Evolutionary conservation across 1,284 basidiomycete genomes (phyloP), one percentile per base, ranked within the genome.

Genomic region (Tranzscheliella williamsii): DNA sequence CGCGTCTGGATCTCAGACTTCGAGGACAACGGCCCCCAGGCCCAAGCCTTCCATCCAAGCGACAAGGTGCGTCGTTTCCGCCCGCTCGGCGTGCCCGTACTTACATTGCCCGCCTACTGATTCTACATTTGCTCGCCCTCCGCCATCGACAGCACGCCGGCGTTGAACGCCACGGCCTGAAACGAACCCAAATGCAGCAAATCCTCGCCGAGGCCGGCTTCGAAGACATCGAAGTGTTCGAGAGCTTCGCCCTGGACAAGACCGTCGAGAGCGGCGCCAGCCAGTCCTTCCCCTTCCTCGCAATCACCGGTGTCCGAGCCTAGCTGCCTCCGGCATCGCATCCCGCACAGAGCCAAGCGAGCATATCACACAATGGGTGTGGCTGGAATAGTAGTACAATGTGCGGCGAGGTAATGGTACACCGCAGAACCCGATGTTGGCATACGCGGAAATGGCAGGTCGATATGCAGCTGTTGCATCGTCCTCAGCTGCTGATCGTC

Each of bases 121-220:
- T 27, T 15, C 8, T 15, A 27, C 26, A 8, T 27, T 27, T 27
- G 26, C 32, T 33, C 32, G 13, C 16, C 16, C 32, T 17, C 17
- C 32, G 15, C 32, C 9, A 23, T 12, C 21, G 21, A 47, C 42
- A 58, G 50, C 57, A 60, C 15, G 52, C 38, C 0, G 63, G 63
- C 7, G 63, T 66, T 2, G 57, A 66, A 29, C 29, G 63, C 7
- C 63, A 66, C 27, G 63, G 63, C 2, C 27, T 66, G n/a, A 42
- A 50, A 24, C 44, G 49, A 1, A 4, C 24, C 7, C 52, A 62
- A 31, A 66, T 66, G 56, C 32, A 53, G 15, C 6, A 38, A 5
- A 60, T 66, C 13, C 38, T 66, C 17, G 24, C 16, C 4, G 12
- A 42, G 15, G 63, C 38, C 13, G 63, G 63, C 12, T 57, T 62